These are phyloP conservation scores for Magnaporthiopsis rhizophila DNA, from an alignment of 2,329 filamentous ascomycete genomes.

Conservation along the genomic window DNA sequence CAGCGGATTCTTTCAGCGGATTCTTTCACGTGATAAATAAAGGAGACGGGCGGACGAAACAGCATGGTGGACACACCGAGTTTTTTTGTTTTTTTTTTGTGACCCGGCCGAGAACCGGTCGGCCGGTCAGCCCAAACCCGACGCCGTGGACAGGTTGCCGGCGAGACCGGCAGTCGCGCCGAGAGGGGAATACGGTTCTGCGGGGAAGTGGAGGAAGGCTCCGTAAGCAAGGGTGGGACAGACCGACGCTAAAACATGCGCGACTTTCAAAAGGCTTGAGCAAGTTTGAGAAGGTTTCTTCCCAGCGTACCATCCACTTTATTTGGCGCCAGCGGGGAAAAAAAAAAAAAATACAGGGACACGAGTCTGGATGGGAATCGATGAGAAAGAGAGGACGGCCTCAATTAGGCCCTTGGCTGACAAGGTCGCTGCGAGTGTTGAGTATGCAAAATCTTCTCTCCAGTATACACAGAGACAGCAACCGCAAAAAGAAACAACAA, in stretches of 20 bases:
- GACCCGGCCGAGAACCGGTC: no score
- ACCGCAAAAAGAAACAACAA: background rate
- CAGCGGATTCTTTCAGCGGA: no score
- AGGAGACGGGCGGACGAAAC: no score
- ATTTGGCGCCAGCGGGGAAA: background rate
- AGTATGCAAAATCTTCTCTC: background rate
- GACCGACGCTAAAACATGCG: background rate
- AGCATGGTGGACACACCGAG: no score
- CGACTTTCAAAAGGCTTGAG: background rate
- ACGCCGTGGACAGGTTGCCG: no score
- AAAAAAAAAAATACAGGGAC: background rate
- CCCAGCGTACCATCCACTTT: background rate
- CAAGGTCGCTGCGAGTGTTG: no score
- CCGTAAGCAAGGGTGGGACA: background rate
- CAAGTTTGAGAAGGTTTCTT: slow-evolving; percentile 8
- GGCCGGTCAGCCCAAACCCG: no score
- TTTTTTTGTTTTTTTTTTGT: no score
- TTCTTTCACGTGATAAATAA: no score
- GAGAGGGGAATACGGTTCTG: background rate
- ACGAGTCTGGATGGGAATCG: background rate
- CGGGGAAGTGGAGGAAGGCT: background rate
- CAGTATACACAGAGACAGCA: background rate
- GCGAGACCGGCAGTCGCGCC: no score
- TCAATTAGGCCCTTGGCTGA: background rate
- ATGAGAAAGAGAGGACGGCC: background rate